Evolutionary conservation across 768 basidiomycete genomes (phyloP), one percentile per base, ranked within the genome.

Genomic region (Baorangia bicolor): DNA sequence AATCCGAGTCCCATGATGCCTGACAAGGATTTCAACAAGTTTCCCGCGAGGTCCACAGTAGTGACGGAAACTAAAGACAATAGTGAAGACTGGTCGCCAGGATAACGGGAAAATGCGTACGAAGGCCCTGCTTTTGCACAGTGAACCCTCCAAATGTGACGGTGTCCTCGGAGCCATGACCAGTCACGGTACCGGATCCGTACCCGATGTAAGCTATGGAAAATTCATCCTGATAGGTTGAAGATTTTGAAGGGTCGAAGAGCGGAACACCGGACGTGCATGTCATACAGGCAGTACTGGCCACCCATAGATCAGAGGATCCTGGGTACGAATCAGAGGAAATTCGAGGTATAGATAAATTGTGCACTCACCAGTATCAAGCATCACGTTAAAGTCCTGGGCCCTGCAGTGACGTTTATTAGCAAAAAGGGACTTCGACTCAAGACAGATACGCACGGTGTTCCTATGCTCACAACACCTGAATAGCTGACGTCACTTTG

Each of bases 241-340:
- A 71, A 7, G 84, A 85, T 27, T 64, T 57, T 3, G 71, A 37
- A 0, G 74, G 31, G 51, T 83, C 69, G 63, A 81, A 86, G 27
- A 74, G 23, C 0, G 81, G 78, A 1, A 77, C 75, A 16, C 51
- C 42, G 0, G 50, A 4, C 23, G 4, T 50, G 61, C 86, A 89
- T 51, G 53, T 60, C 25, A 14, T 40, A 67, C 82, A 92, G 23
- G 64, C 45, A 3, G 74, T 69, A 27, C 77, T 77, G 2, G 86
- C 84, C 16, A 97, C 78, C 94, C 92, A 97, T 18, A 96, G 75
- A 72, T 96, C 94, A 35, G 83, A 84, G 1, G 87, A 90, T 20
- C 61, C 61, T 61, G 21, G 10, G 23, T 20, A 35, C 10, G 14
- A 33, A 5, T 45, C 20, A 21, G 16, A 6, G 28, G 34, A 38